Evolutionary conservation across 352 stramenopile genomes (phyloP).

Genomic region (Pythium graminicola): DNA sequence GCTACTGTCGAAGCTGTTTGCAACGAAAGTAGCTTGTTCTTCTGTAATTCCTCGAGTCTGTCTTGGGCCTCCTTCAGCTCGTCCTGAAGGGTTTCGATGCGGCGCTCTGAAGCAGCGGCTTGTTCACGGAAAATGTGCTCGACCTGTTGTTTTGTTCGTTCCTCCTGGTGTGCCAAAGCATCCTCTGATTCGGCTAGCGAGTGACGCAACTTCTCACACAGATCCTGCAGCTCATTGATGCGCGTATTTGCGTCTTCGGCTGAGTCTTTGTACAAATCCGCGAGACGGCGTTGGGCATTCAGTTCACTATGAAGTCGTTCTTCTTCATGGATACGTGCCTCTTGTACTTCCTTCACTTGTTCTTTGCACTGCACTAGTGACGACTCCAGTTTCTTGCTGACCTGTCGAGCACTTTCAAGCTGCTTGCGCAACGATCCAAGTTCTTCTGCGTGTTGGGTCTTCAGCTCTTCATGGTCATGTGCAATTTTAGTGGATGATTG

Average conservation of each 20-base stretch:
- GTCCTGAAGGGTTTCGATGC: constrained; percentile 47
- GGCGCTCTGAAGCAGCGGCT: constrained; percentile 40
- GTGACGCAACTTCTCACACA: constrained; percentile 50
- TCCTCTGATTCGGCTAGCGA: constrained; percentile 58
- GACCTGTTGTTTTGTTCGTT: constrained; percentile 60
- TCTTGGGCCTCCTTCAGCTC: constrained; percentile 50
- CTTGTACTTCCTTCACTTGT: constrained; percentile 60
- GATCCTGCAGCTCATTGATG: constrained; percentile 46
- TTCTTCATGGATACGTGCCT: constrained; percentile 49
- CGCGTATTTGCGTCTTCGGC: constrained; percentile 43
- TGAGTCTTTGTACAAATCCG: constrained; percentile 69
- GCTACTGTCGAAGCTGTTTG: constrained; percentile 46
- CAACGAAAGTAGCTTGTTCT: constrained; percentile 52
- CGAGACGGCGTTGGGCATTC: constrained; percentile 54
- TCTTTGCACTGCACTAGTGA: constrained; percentile 59
- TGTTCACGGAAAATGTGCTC: constrained; percentile 75
- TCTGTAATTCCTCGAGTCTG: constrained; percentile 49
- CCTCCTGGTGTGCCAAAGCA: constrained; percentile 48
- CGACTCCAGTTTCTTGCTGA: constrained; percentile 60
- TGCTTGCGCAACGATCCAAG: constrained; percentile 23
- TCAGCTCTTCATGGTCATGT: constrained; percentile 51
- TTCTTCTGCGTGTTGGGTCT: constrained; percentile 27
- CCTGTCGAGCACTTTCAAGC: constrained; percentile 50
- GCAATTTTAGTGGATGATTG: constrained; percentile 44
- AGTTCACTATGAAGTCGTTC: constrained; percentile 64